These are phyloP conservation scores for Crassisporium funariophilum DNA, from an alignment of 768 basidiomycete genomes.

Conservation along the genomic window DNA sequence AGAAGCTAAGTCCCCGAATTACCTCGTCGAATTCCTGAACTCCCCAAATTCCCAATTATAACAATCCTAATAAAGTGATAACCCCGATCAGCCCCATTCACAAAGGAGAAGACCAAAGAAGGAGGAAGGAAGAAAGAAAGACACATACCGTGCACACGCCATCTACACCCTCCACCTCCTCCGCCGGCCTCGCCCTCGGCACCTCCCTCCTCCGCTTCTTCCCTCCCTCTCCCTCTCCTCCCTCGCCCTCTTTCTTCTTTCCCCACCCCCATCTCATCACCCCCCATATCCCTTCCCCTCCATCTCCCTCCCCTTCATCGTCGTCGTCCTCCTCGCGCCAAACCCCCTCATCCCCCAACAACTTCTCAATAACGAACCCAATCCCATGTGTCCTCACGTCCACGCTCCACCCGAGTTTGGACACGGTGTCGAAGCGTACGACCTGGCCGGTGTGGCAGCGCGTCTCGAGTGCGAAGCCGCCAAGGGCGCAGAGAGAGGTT, in stretches of 20 bases:
- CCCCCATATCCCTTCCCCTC: constrained; percentile 8
- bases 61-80: constrained; percentile 54
- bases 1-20: no score
- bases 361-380: constrained; percentile 60
- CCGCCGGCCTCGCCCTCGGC: constrained; percentile 33
- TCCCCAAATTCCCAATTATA: constrained; percentile 67
- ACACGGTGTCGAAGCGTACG: constrained; percentile 85
- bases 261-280: constrained; percentile 23
- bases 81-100: neutral
- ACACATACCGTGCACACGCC: constrained; percentile 63
- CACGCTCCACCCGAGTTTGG: constrained; percentile 77
- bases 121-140: neutral
- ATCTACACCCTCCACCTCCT: constrained; percentile 47
- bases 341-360: constrained; percentile 24
- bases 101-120: neutral
- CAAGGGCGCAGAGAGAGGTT: constrained; percentile 48
- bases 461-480: constrained; percentile 84
- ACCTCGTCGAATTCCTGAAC: constrained; percentile 25
- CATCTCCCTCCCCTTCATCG: constrained; percentile 12
- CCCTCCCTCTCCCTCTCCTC: constrained; percentile 10
- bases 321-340: constrained; percentile 26
- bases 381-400: constrained; percentile 74
- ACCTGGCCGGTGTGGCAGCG: constrained; percentile 89
- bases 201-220: no score
- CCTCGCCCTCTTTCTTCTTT: constrained; percentile 9